Evolutionary conservation across 1,284 basidiomycete genomes (phyloP), one percentile per base, ranked within the genome.

Genomic region (Microbotryum violaceum): DNA sequence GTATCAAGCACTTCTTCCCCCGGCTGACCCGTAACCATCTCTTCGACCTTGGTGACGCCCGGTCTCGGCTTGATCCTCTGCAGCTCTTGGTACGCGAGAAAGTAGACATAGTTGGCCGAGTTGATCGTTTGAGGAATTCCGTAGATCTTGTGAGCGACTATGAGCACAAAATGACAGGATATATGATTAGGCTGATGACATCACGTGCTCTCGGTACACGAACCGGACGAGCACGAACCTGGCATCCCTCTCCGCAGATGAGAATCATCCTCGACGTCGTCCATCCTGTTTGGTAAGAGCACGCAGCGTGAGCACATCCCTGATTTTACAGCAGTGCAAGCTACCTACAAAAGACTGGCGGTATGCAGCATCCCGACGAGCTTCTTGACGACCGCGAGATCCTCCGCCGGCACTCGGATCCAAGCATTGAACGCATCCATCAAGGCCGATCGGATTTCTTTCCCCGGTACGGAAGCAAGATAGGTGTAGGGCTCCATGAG

Each of bases 71-170:
- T 63, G 42, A 70, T 63, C 27, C 62, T 54, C 45, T 70, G 80
- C 29, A 93, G 79, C 25, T 89, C 86, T 69, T 87, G 82, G 75
- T 87, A 91, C 0, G 88, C 90, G 33, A 88, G 81, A 72, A 97
- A 97, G 75, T 96, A 97, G 49, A 92, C 90, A 70, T 97, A 97
- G 75, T 97, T 97, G 1, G 93, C 94, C 0, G 89, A 86, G 74
- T 99, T 99, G 78, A 98, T 93, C 0, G 94, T 97, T 74, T 97
- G 93, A 0, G 94, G 91, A 2, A 96, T 78, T 2, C 94, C 94
- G 72, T 94, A 98, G 66, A 97, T 91, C 77, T 88, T 90, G 78
- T 98, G 93, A 0, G 91, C 85, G 18, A 94, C 92, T 83, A 18
- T 16, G 16, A 18, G 12, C 14, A 42, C 37, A 18, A 18, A 18